These are phyloP conservation scores for Rubus parviflorus DNA, from an alignment of 306 rosid genomes.

Conservation along the genomic window DNA sequence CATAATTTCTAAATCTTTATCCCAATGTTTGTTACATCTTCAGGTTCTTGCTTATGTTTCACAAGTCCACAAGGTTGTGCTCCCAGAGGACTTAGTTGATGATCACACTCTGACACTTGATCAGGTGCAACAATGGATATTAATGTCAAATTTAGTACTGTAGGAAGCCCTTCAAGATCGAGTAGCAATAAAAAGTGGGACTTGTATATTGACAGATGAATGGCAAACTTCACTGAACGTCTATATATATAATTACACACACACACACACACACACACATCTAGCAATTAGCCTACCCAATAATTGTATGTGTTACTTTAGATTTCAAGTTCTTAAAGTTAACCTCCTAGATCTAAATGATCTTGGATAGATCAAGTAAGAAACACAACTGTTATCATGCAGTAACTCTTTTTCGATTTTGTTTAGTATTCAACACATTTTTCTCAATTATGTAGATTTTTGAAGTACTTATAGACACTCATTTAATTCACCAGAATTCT, in stretches of 20 bases:
- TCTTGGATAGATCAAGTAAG: not conserved
- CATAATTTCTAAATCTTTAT: slow-evolving; percentile 7
- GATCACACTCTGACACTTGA: slow-evolving; percentile 57
- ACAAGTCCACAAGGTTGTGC: slow-evolving; percentile 82
- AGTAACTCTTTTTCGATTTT: not conserved
- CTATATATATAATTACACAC: not conserved
- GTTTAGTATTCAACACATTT: too few relatives aligned
- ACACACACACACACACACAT: too few relatives aligned
- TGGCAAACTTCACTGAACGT: not conserved
- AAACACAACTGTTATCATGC: not conserved
- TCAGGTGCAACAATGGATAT: slow-evolving; percentile 42
- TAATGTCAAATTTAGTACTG: not conserved
- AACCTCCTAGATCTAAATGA: too few relatives aligned
- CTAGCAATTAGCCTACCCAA: not conserved
- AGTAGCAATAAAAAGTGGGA: too few relatives aligned
- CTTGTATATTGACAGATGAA: slow-evolving; percentile 1
- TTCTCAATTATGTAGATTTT: not conserved
- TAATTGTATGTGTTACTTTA: not conserved
- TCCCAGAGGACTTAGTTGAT: slow-evolving; percentile 68
- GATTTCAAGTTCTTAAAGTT: not conserved
- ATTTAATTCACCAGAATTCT: not conserved
- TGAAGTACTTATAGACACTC: not conserved
- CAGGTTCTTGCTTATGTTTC: slow-evolving; percentile 96
- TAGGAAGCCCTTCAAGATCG: not conserved
- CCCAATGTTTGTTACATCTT: slow-evolving; percentile 25